A percentile compares a stretch with the other conserved stretches of the same genome.
Evolutionary conservation across 345 rosid species (phyloP).

Genomic region (Turnera subulata): DNA sequence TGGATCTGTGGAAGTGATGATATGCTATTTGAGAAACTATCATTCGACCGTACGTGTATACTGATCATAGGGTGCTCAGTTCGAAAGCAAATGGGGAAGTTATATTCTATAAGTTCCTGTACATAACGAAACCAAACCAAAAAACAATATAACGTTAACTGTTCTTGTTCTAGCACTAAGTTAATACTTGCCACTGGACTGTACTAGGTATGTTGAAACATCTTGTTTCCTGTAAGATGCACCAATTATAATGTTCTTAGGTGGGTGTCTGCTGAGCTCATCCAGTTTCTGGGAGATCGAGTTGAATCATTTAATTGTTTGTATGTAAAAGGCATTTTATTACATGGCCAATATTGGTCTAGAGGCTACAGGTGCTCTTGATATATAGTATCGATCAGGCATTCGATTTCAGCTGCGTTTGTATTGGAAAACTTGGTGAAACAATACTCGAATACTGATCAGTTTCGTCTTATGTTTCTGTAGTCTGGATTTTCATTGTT

Average conservation of each 20-base stretch:
- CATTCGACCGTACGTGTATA: constrained; percentile 19
- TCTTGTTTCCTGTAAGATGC: neutral
- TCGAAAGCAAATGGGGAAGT: constrained; percentile 11
- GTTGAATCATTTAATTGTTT: constrained; percentile 17
- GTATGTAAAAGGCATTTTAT: constrained; percentile 17
- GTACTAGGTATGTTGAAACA: constrained; percentile 4
- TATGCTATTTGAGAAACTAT: neutral
- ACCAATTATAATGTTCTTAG: neutral
- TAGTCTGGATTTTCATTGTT: too few relatives aligned
- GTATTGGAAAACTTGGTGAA: too few relatives aligned
- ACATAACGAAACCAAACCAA: constrained; percentile 32
- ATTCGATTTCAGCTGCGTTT: too few relatives aligned
- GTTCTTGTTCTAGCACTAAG: constrained; percentile 19
- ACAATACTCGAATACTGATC: too few relatives aligned
- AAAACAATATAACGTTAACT: constrained; percentile 18
- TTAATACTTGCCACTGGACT: constrained; percentile 1
- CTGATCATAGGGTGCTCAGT: constrained; percentile 32
- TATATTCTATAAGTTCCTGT: constrained; percentile 36
- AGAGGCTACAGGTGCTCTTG: too few relatives aligned
- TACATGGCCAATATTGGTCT: too few relatives aligned
- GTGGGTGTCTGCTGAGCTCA: neutral
- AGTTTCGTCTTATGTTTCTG: too few relatives aligned
- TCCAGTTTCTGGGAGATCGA: neutral
- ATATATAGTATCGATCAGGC: too few relatives aligned
- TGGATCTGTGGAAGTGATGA: constrained; percentile 77